These are phyloP conservation scores for Eimeria acervulina DNA, from an alignment of 169 alveolate genomes.

Conservation along the genomic window DNA sequence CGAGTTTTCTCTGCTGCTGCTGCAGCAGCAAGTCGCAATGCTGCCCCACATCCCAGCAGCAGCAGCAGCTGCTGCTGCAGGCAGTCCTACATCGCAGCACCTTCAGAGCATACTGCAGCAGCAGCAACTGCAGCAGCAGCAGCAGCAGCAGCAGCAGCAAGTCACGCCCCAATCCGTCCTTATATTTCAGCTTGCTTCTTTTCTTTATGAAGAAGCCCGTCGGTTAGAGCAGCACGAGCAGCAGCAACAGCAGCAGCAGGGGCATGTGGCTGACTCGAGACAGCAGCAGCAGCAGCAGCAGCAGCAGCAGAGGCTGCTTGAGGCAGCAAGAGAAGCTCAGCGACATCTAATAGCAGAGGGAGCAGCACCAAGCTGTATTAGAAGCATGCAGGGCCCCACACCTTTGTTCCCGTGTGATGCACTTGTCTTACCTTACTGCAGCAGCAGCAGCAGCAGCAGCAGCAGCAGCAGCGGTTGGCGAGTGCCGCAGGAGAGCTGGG, in stretches of 20 bases:
- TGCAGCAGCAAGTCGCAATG: neutral
- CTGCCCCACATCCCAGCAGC: slow-evolving; percentile 25
- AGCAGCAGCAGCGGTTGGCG: neutral
- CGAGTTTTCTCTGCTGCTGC: neutral
- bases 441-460: slow-evolving; percentile 50
- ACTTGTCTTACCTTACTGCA: neutral
- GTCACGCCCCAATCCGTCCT: neutral
- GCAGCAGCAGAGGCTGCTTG: slow-evolving; percentile 11
- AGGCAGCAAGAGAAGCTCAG: slow-evolving; percentile 10
- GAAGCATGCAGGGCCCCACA: neutral
- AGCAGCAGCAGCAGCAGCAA: slow-evolving; percentile 41
- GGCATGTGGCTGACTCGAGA: no score
- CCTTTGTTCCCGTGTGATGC: slow-evolving; percentile 10
- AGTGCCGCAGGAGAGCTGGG: neutral
- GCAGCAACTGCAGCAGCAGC: slow-evolving; percentile 54
- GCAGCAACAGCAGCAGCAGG: slow-evolving; percentile 24
- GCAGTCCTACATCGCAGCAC: slow-evolving; percentile 1
- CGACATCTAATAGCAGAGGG: neutral
- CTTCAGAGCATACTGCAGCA: neutral
- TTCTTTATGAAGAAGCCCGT: slow-evolving; percentile 8
- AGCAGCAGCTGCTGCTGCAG: neutral
- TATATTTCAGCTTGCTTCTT: slow-evolving; percentile 2
- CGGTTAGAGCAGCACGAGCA: slow-evolving; percentile 7
- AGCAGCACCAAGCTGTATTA: neutral
- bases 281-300: slow-evolving; percentile 40